These are phyloP conservation scores for thale cress (Arabidopsis thaliana) DNA, from an alignment of 345 rosid genomes.

Conservation along the genomic window DNA sequence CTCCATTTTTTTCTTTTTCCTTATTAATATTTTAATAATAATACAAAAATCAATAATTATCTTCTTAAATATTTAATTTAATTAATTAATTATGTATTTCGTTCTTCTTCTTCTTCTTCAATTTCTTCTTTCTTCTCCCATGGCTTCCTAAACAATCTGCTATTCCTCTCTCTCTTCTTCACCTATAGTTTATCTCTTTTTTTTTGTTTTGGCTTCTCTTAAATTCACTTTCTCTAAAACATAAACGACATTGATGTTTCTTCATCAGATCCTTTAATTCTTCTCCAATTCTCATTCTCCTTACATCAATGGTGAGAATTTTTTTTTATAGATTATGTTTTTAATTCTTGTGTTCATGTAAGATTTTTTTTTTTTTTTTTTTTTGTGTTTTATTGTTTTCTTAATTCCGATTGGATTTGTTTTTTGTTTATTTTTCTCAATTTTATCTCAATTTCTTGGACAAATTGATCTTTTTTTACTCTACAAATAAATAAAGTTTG, in stretches of 20 bases:
- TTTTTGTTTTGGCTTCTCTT: conserved; percentile 17
- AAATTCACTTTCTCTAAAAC: conserved; percentile 34
- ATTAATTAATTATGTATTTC: conserved; percentile 44
- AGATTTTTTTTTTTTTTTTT: not conserved
- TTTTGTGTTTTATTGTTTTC: not conserved
- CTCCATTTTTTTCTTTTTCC: conserved; percentile 43
- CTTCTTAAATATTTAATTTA: not conserved
- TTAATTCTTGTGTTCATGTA: not conserved
- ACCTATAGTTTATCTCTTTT: conserved; percentile 26
- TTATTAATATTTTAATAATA: not conserved
- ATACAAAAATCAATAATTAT: conserved; percentile 8
- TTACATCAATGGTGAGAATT: conserved; percentile 50
- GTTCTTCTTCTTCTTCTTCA: conserved; percentile 59
- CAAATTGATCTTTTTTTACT: not conserved
- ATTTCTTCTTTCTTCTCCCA: conserved; percentile 40
- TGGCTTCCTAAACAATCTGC: conserved; percentile 56
- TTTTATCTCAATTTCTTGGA: not conserved
- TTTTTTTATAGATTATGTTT: not conserved
- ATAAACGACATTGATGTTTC: conserved; percentile 47
- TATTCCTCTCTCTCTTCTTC: conserved; percentile 26
- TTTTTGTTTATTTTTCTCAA: conserved; percentile 5
- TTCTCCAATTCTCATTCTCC: conserved; percentile 2
- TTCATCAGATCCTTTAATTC: conserved; percentile 45
- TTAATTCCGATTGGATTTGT: conserved; percentile 1
- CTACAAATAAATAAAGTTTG: too few relatives aligned